Evolutionary conservation across 176 grass and related monocot genomes (phyloP), one percentile per base, ranked within the genome.

Genomic region (Oryza australiensis): DNA sequence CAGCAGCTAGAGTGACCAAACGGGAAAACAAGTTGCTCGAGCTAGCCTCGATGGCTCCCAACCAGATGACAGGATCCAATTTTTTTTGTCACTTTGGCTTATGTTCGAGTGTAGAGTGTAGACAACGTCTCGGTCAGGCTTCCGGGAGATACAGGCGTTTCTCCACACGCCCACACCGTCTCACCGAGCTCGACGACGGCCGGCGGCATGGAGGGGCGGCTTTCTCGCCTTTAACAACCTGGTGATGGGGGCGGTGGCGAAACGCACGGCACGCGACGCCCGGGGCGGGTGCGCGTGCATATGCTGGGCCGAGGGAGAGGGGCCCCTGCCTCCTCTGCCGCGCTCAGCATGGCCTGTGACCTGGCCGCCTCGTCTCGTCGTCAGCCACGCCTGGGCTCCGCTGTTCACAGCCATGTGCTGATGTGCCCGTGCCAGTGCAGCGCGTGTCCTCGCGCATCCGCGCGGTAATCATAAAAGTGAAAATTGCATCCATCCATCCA

Each of bases 371-470:
- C 86, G 33, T 77, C 63, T 23, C 33, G 66, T 76, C 74, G 51
- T 37, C 73, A 48, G 30, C 23, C 49, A 75, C 12, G 51, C 48
- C 75, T 64, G 75, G 79, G 20, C 3, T 23, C 20, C 35, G 20
- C 53, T 59, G 53, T 80, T 88, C 86, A 88, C 75, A 26, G 74
- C 68, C 87, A 88, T 88, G 87, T 84, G 81, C 77, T 37, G n/a
- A 88, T 88, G 87, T 80, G 81, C 77, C 27, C 28, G 78, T 80
- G 87, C 74, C 34, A 28, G 74, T 80, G 49, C 69, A 74, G 68
- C 45, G 33, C 41, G 16, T 29, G 41, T 79, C 63, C 77, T 67
- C 10, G 32, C 73, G 33, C 43, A 42, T n/a, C 68, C 35, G 40
- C n/a, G 60, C 29, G 62, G 42, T 77, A 73, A 80, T 79, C 68